These are phyloP conservation scores for Nakazawaea wyomingensis DNA, from an alignment of 805 yeast genomes.

Conservation along the genomic window DNA sequence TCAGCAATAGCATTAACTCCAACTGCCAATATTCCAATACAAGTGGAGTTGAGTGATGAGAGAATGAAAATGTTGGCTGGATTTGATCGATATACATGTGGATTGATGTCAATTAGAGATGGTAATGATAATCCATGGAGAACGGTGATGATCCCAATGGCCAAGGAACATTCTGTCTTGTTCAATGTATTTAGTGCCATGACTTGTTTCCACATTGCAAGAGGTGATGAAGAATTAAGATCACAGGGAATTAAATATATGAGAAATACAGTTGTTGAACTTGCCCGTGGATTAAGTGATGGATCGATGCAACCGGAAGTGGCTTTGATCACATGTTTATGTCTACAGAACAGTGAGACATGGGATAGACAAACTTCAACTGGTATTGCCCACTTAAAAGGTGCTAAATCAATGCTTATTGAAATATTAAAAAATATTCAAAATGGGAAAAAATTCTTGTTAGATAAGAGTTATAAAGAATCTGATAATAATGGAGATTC, in stretches of 20 bases:
- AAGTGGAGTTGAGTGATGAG: slow-evolving; percentile 25
- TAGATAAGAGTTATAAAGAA: slow-evolving; percentile 9
- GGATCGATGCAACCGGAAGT: slow-evolving; percentile 54
- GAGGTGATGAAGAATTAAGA: slow-evolving; percentile 39
- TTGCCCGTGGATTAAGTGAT: slow-evolving; percentile 49
- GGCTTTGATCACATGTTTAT: slow-evolving; percentile 60
- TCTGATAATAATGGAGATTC: too few relatives aligned
- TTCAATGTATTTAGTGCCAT: slow-evolving; percentile 61
- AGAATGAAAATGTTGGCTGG: slow-evolving; percentile 26
- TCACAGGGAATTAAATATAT: slow-evolving; percentile 50
- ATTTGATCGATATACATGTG: slow-evolving; percentile 42
- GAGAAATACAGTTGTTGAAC: slow-evolving; percentile 53
- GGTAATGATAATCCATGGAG: slow-evolving; percentile 72
- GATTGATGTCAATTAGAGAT: slow-evolving; percentile 57
- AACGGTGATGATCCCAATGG: slow-evolving; percentile 48
- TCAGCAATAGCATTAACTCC: slow-evolving; percentile 15
- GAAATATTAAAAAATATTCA: slow-evolving; percentile 30
- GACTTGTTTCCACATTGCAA: slow-evolving; percentile 56
- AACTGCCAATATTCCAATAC: slow-evolving; percentile 14
- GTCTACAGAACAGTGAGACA: slow-evolving; percentile 59
- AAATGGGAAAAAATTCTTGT: slow-evolving; percentile 5
- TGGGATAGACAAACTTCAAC: slow-evolving; percentile 67
- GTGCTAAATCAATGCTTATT: slow-evolving; percentile 58
- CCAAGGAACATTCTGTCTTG: slow-evolving; percentile 48
- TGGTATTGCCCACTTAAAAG: slow-evolving; percentile 64